These are phyloP conservation scores for Dysphania ambrosioides DNA, from an alignment of 148 eudicot species.

Conservation along the genomic window DNA sequence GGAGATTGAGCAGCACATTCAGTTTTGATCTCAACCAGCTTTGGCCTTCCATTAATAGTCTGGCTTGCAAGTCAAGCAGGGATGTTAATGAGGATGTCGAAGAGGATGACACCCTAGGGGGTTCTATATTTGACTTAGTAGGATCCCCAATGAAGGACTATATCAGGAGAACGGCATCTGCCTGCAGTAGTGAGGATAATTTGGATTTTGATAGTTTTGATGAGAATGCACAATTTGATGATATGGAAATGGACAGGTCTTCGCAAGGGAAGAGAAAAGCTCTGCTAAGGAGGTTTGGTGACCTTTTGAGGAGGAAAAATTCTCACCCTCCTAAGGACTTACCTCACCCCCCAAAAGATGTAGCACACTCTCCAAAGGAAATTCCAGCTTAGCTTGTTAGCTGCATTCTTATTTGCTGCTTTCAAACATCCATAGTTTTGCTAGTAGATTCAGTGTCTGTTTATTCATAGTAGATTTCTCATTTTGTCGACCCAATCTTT, in stretches of 20 bases:
- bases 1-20: slow-evolving; percentile 26
- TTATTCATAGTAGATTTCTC: neutral
- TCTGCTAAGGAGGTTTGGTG: slow-evolving; percentile 55
- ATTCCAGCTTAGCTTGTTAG: slow-evolving; percentile 21
- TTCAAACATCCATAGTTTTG: neutral
- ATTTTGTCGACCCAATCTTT: neutral
- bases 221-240: slow-evolving; percentile 40
- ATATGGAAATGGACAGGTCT: slow-evolving; percentile 38
- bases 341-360: slow-evolving; percentile 18
- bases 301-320: slow-evolving; percentile 45
- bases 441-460: slow-evolving; percentile 1
- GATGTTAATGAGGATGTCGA: slow-evolving; percentile 41
- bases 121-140: slow-evolving; percentile 64
- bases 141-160: slow-evolving; percentile 31
- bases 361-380: slow-evolving; percentile 24
- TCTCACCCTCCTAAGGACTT: slow-evolving; percentile 22
- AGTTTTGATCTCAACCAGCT: slow-evolving; percentile 48
- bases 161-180: slow-evolving; percentile 30
- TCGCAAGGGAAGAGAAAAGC: slow-evolving; percentile 44
- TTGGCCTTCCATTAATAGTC: slow-evolving; percentile 28
- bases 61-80: slow-evolving; percentile 22
- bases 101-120: slow-evolving; percentile 55
- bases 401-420: neutral
- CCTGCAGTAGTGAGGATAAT: slow-evolving; percentile 26
- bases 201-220: slow-evolving; percentile 39